Conservation (phyloP, 768 basidiomycete genomes). For the Tulasnella sp. region DNA sequence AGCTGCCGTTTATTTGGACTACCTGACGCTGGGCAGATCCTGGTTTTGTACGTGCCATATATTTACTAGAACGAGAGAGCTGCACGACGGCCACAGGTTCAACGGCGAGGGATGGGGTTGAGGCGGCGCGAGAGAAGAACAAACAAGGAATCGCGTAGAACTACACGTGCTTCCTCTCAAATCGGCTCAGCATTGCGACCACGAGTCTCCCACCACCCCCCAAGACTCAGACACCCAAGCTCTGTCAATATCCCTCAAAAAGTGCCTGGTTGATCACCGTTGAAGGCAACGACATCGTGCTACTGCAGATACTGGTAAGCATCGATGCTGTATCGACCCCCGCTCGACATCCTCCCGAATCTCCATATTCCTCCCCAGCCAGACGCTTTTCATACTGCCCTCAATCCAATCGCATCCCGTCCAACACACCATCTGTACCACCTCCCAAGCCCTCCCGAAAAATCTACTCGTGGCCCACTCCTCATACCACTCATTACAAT, state of each 20-base stretch:
- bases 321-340: conserved; percentile 1
- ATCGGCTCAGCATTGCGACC: not conserved
- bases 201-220: conserved; percentile 2
- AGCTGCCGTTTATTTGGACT: not conserved
- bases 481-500: conserved; percentile 11
- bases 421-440: not conserved
- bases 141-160: not conserved
- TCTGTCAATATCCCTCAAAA: not conserved
- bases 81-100: not conserved
- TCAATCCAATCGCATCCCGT: conserved; percentile 10
- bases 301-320: not conserved
- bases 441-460: conserved; percentile 10
- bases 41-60: not conserved
- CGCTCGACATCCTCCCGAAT: conserved; percentile 10
- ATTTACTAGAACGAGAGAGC: not conserved
- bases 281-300: not conserved
- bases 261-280: not conserved
- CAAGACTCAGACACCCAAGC: not conserved
- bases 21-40: not conserved
- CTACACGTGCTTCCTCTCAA: conserved; percentile 1
- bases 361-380: conserved; percentile 40
- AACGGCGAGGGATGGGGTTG: not conserved
- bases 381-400: conserved; percentile 15
- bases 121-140: not conserved
- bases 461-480: conserved; percentile 4